Evolutionary conservation across 2,329 filamentous ascomycete genomes (phyloP).

Genomic region (Monosporascus sp.): DNA sequence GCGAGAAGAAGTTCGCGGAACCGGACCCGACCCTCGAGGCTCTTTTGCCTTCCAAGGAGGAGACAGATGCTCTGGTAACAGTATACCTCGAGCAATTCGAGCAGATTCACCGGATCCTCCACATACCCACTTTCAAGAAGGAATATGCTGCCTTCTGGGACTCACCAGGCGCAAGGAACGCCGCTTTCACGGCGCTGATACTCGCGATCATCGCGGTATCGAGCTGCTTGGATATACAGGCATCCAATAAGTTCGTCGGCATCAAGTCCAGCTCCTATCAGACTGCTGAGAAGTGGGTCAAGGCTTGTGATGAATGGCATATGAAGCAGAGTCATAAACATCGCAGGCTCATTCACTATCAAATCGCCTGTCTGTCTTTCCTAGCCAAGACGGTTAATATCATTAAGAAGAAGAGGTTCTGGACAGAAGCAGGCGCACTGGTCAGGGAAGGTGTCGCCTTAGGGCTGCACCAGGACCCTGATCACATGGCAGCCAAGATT

Average conservation of each 20-base stretch:
- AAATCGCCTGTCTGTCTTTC: conserved; percentile 55
- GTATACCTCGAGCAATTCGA: conserved; percentile 52
- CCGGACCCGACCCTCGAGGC: conserved; percentile 46
- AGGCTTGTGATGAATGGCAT: conserved; percentile 50
- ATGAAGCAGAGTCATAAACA: conserved; percentile 56
- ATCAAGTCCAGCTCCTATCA: conserved; percentile 53
- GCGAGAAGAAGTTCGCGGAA: conserved; percentile 43
- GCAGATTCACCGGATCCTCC: conserved; percentile 52
- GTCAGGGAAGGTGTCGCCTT: conserved; percentile 55
- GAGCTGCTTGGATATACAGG: conserved; percentile 50
- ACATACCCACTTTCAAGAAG: conserved; percentile 53
- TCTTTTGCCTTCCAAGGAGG: conserved; percentile 42
- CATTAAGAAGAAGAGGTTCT: conserved; percentile 61
- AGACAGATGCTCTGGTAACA: conserved; percentile 43
- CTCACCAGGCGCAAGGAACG: conserved; percentile 37
- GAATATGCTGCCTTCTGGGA: conserved; percentile 54
- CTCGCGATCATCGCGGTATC: conserved; percentile 58
- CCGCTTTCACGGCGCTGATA: conserved; percentile 52
- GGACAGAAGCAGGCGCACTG: conserved; percentile 51
- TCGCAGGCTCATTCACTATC: conserved; percentile 55
- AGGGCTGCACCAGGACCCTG: conserved; percentile 55
- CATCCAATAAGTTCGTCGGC: conserved; percentile 49
- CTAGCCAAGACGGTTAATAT: conserved; percentile 58
- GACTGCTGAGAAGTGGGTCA: conserved; percentile 52
- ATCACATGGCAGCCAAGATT: conserved; percentile 48